Percentiles rank a stretch among this genome's conserved stretches.
phyloP scores from a whole-genome alignment of 2,329 filamentous ascomycete species.

The Cadophora malorum region DNA sequence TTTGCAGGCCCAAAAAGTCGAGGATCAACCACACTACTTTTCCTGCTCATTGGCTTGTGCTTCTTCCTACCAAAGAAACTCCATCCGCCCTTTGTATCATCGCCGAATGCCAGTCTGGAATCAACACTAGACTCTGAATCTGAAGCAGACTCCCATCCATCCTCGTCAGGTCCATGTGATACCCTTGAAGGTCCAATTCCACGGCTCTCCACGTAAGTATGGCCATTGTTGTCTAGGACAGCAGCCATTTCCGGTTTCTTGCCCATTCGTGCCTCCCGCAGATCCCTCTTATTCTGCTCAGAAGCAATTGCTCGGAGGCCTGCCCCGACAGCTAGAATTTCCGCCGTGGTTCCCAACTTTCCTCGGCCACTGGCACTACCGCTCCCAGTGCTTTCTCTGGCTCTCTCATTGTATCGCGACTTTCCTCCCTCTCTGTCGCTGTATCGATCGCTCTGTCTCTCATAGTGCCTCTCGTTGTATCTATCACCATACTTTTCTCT shows the following conservation, averaged over 20 bases:
- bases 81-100: conserved; percentile 41
- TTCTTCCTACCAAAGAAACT: conserved; percentile 45
- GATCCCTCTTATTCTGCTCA: conserved; percentile 46
- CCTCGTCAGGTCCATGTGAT: conserved; percentile 52
- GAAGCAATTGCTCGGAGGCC: conserved; percentile 54
- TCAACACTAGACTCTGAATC: conserved; percentile 61
- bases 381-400: conserved; percentile 33
- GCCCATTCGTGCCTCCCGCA: conserved; percentile 44
- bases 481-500: conserved; percentile 34
- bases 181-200: conserved; percentile 40
- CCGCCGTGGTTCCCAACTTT: conserved; percentile 50
- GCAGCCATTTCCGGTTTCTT: conserved; percentile 32
- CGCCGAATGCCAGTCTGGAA: conserved; percentile 66
- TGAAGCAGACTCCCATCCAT: conserved; percentile 65
- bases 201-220: conserved; percentile 31
- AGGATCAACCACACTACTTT: conserved; percentile 62
- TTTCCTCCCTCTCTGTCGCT: conserved; percentile 26
- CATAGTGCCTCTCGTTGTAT: conserved; percentile 23
- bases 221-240: conserved; percentile 25
- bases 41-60: conserved; percentile 45
- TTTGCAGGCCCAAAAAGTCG: conserved; percentile 65
- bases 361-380: conserved; percentile 26
- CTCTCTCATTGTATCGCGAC: conserved; percentile 16
- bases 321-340: conserved; percentile 54
- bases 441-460: conserved; percentile 25